Evolutionary conservation across 1,284 basidiomycete species (phyloP).

Genomic region (Heterobasidion annosum): DNA sequence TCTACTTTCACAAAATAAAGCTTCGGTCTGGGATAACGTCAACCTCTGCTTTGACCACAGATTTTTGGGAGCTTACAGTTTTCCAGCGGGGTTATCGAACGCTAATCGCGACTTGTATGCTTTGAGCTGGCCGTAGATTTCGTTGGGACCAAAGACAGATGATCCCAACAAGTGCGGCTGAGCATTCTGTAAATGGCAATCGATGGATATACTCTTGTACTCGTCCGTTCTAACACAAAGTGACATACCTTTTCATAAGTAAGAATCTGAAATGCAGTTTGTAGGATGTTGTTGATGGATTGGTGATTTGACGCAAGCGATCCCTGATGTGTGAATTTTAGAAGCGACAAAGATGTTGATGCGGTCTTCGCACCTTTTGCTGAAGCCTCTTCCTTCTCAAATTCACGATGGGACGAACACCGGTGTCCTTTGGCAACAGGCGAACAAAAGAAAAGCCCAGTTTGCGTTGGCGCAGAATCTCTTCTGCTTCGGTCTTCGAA

Average conservation of each 20-base stretch:
- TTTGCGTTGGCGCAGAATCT: slow-evolving; percentile 56
- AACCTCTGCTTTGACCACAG: not conserved
- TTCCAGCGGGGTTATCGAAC: slow-evolving; percentile 26
- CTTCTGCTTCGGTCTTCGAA: slow-evolving; percentile 49
- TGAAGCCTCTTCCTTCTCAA: slow-evolving; percentile 54
- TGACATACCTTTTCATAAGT: slow-evolving; percentile 72
- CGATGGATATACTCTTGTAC: not conserved
- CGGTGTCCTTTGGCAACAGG: slow-evolving; percentile 88
- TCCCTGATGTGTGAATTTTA: not conserved
- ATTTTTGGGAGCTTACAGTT: slow-evolving; percentile 1
- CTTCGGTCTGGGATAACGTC: slow-evolving; percentile 47
- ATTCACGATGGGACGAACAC: slow-evolving; percentile 94
- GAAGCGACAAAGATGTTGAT: not conserved
- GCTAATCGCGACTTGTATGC: slow-evolving; percentile 54
- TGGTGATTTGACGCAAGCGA: slow-evolving; percentile 16
- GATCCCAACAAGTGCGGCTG: slow-evolving; percentile 63
- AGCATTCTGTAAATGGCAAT: slow-evolving; percentile 36
- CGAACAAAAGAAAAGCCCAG: slow-evolving; percentile 84
- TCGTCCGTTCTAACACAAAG: not conserved
- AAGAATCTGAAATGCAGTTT: slow-evolving; percentile 77
- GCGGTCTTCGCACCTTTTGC: slow-evolving; percentile 18
- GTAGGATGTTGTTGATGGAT: slow-evolving; percentile 84
- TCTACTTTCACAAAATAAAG: slow-evolving; percentile 96
- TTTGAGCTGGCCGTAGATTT: slow-evolving; percentile 71
- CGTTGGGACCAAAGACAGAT: slow-evolving; percentile 77